These are phyloP conservation scores for Aspergillus uvarum DNA, from an alignment of 2,329 filamentous ascomycete species.

Conservation along the genomic window DNA sequence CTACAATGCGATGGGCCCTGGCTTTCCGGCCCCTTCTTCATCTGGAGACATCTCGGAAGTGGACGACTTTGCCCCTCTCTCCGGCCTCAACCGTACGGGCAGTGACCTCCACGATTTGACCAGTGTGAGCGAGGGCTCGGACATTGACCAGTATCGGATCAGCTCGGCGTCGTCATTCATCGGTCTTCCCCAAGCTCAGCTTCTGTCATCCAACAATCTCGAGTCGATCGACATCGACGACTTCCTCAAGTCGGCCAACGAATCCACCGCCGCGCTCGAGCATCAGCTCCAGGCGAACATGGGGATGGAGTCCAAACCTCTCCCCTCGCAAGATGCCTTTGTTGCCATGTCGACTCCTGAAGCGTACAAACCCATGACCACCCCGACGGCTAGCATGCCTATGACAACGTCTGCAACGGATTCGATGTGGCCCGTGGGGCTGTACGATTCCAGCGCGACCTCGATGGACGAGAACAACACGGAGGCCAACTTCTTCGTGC, in stretches of 20 bases:
- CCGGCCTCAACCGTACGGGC: slow-evolving; percentile 28
- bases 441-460: slow-evolving; percentile 34
- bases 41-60: slow-evolving; percentile 52
- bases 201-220: slow-evolving; percentile 42
- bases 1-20: slow-evolving; percentile 40
- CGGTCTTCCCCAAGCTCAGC: slow-evolving; percentile 42
- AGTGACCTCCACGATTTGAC: slow-evolving; percentile 40
- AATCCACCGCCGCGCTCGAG: slow-evolving; percentile 41
- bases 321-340: slow-evolving; percentile 32
- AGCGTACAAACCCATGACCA: slow-evolving; percentile 24
- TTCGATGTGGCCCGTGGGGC: slow-evolving; percentile 33
- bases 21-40: slow-evolving; percentile 46
- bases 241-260: slow-evolving; percentile 44
- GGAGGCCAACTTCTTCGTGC: slow-evolving; percentile 27
- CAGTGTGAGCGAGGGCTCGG: slow-evolving; percentile 44
- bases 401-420: slow-evolving; percentile 31
- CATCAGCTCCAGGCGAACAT: slow-evolving; percentile 42
- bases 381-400: slow-evolving; percentile 18
- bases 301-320: slow-evolving; percentile 35
- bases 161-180: slow-evolving; percentile 47
- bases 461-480: slow-evolving; percentile 30
- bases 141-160: slow-evolving; percentile 42
- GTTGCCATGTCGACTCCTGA: slow-evolving; percentile 25
- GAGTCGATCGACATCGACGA: slow-evolving; percentile 46
- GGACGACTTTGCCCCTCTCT: slow-evolving; percentile 44